Conservation (phyloP, 2,329 filamentous ascomycete species). For the Drechslera avenae region DNA sequence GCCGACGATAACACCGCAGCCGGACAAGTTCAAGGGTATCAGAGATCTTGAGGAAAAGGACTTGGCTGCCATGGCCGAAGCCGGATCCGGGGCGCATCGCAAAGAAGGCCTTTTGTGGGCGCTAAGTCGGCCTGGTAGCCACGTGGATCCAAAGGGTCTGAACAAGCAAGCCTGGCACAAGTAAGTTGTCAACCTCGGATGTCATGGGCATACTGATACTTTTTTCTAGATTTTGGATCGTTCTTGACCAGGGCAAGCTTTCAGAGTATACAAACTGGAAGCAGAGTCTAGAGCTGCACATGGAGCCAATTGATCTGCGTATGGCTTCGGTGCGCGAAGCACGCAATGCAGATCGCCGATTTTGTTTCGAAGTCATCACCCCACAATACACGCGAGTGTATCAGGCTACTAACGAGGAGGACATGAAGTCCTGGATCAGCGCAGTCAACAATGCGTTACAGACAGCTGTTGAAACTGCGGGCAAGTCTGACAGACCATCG, state of each 20-base stretch:
- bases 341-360: constrained; percentile 88
- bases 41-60: constrained; percentile 89
- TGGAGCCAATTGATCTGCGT: constrained; percentile 95
- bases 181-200: constrained; percentile 59
- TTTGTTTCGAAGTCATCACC: constrained; percentile 98
- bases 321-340: constrained; percentile 97
- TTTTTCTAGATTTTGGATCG: constrained; percentile 85
- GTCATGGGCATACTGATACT: constrained; percentile 31
- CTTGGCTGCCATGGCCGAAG: constrained; percentile 49
- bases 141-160: constrained; percentile 91
- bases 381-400: constrained; percentile 95
- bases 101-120: constrained; percentile 97
- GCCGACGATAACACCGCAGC: constrained; percentile 42
- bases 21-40: constrained; percentile 82
- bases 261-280: constrained; percentile 99
- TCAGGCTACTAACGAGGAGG: constrained; percentile 95
- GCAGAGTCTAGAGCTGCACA: constrained; percentile 92
- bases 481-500: constrained; percentile 55
- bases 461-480: constrained; percentile 86
- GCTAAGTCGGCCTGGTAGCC: constrained; percentile 86
- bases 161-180: constrained; percentile 99
- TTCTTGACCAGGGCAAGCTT: constrained; percentile 92
- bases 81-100: constrained; percentile 67
- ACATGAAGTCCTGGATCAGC: constrained; percentile 95
- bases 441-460: constrained; percentile 97